These are phyloP conservation scores for Globisporangium apiculatum DNA, from an alignment of 352 stramenopile species.

Conservation along the genomic window DNA sequence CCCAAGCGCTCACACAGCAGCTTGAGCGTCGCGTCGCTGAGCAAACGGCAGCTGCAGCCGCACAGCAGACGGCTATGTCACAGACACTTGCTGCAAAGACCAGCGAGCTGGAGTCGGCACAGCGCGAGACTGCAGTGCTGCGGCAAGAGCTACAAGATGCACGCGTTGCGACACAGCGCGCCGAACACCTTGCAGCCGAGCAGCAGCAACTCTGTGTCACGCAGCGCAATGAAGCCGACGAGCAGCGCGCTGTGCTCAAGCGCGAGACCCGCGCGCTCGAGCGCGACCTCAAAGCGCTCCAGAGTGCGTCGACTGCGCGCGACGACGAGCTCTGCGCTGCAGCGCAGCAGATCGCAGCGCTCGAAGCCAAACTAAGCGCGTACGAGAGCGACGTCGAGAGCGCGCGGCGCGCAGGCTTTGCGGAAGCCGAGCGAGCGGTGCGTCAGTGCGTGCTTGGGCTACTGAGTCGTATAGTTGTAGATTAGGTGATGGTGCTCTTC, in stretches of 20 bases:
- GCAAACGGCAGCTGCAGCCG: not conserved
- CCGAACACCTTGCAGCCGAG: conserved; percentile 23
- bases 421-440: conserved; percentile 47
- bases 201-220: conserved; percentile 8
- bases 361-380: conserved; percentile 29
- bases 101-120: conserved; percentile 16
- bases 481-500: no score
- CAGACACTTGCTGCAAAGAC: conserved; percentile 16
- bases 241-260: conserved; percentile 43
- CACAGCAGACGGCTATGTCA: conserved; percentile 13
- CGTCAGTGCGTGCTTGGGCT: not conserved
- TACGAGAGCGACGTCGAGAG: conserved; percentile 28
- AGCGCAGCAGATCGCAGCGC: conserved; percentile 22
- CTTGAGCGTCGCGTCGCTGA: not conserved
- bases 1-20: not conserved
- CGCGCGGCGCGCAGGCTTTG: conserved; percentile 25
- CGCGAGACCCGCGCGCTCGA: conserved; percentile 52
- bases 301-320: conserved; percentile 39
- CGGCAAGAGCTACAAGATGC: conserved; percentile 15
- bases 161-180: conserved; percentile 4
- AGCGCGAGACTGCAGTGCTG: conserved; percentile 13
- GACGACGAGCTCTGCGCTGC: conserved; percentile 34
- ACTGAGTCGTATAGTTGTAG: no score
- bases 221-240: conserved; percentile 40
- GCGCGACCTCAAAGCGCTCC: conserved; percentile 47